phyloP scores from a whole-genome alignment of 805 yeast genomes.

The Wickerhamomyces bisporus region DNA sequence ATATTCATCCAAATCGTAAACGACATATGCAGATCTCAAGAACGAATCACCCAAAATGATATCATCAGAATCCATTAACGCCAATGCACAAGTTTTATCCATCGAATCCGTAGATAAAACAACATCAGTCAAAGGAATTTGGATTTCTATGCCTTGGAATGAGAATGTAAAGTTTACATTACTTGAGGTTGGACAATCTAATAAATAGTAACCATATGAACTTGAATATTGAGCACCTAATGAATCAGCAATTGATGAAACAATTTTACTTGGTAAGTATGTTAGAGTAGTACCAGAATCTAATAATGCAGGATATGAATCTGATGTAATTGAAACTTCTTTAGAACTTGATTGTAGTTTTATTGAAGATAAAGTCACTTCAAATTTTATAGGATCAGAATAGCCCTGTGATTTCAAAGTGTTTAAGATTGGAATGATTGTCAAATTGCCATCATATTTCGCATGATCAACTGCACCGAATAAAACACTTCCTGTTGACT shows the following conservation, averaged over 20 bases:
- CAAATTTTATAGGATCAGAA: slow-evolving; percentile 38
- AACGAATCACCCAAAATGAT: slow-evolving; percentile 49
- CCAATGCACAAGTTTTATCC: slow-evolving; percentile 38
- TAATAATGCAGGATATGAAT: slow-evolving; percentile 30
- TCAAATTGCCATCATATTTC: slow-evolving; percentile 50
- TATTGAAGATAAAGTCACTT: slow-evolving; percentile 36
- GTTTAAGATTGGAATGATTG: slow-evolving; percentile 40
- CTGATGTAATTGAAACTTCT: slow-evolving; percentile 1
- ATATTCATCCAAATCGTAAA: slow-evolving; percentile 45
- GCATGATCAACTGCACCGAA: slow-evolving; percentile 72
- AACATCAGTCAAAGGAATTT: slow-evolving; percentile 40
- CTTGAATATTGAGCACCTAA: slow-evolving; percentile 41
- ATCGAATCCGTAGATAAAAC: slow-evolving; percentile 21
- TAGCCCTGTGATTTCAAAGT: slow-evolving; percentile 27
- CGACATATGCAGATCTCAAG: slow-evolving; percentile 46
- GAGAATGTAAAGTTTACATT: slow-evolving; percentile 36
- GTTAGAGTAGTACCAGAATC: slow-evolving; percentile 41
- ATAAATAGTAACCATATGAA: slow-evolving; percentile 38
- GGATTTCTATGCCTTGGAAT: slow-evolving; percentile 54
- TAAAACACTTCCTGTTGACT: slow-evolving; percentile 47
- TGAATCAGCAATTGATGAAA: slow-evolving; percentile 29
- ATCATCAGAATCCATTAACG: slow-evolving; percentile 32
- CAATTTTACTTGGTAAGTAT: slow-evolving; percentile 37
- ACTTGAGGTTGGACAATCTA: slow-evolving; percentile 36
- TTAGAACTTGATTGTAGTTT: slow-evolving; percentile 4